Evolutionary conservation across 2,329 filamentous ascomycete genomes (phyloP), one percentile per base, ranked within the genome.

Genomic region (Blumeriella jaapii): DNA sequence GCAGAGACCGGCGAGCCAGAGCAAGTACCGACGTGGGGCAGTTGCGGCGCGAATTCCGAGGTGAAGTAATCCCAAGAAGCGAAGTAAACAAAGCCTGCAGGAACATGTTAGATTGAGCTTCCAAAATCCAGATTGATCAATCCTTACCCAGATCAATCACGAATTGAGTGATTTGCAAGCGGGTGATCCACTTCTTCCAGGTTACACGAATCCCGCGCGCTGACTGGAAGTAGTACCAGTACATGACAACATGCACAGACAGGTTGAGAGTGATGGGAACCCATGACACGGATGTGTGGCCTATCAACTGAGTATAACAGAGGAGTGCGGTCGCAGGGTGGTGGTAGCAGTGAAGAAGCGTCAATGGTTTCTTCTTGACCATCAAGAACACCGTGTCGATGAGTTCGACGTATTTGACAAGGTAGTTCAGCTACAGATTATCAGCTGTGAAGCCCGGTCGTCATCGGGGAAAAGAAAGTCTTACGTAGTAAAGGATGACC

Each of bases 201-300:
- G 87, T 95, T 64, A 95, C 91, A 55, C 78, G 80, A 61, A 96
- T 76, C 51, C 91, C 91, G 52, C 89, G 86, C 36, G 89, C 87
- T 56, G 84, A 89, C 72, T 96, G 89, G 79, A 96, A 96, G 75
- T 96, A 96, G 78, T 96, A 96, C 87, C 87, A 95, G 79, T 96
- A 96, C 89, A 96, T 96, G 59, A 95, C 82, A 40, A 96, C 89
- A 65, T 96, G 89, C 36, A 96, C 89, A 46, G 75, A 76, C 56
- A 96, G 66, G 72, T 96, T 96, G 53, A 96, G 75, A 35, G 76
- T 80, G 59, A 96, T 96, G 44, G 81, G 78, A 38, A 93, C 84
- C 89, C 89, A 96, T 42, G 87, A 93, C 38, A 96, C 89, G 27
- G 89, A 74, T 29, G 89, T 96, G 56, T 83, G 75, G 50, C 89